Base-by-base conservation (phyloP, 768 basidiomycete genomes). In the Tylopilus felleus region DNA sequence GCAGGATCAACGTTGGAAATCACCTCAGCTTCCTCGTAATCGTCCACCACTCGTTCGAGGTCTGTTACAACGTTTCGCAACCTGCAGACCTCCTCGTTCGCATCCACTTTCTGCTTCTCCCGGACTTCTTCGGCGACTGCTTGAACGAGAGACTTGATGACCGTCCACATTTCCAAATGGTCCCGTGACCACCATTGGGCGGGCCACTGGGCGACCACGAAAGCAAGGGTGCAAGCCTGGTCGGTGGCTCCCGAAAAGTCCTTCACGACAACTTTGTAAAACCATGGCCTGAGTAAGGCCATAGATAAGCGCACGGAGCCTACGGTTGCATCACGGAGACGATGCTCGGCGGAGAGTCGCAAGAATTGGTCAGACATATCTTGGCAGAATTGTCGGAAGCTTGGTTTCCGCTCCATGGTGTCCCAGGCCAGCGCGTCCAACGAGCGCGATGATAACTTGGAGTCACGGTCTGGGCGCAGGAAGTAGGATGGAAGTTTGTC, bases 401-500 rank as follows among this genome's bases (percentile, higher is more conserved):
- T 82, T 17, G 78, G 72, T 63, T 84, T 86, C 65, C 78, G 79
- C 39, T 75, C 75, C 10, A 77, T 73, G 57, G 80, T 83, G 55
- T 85, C 79, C 86, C 86, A 78, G 19, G 74, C 65, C 23, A 79
- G 58, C 23, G 59, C 50, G n/a, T 73, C 67, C 61, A 80, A 69
- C 7, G 73, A 68, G 25, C 55, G 56, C 5, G 67, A 63, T 13
- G 27, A 51, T 33, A 55, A 57, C 53, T 74, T 73, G 39, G 66
- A 61, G 42, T 69, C 66, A 38, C 58, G 21, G 29, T 71, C 71
- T 55, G 71, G 70, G 57, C 67, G 61, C 47, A 79, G 65, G 67
- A 89, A 88, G 64, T 90, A 91, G 14, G 85, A 84, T 1, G 89
- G 89, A 38, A 91, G 76, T 60, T 80, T 83, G 56, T 80, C 76